Evolutionary conservation across 225 moss, liverwort and hornwort genomes (phyloP).

Genomic region (Lunularia cruciata): DNA sequence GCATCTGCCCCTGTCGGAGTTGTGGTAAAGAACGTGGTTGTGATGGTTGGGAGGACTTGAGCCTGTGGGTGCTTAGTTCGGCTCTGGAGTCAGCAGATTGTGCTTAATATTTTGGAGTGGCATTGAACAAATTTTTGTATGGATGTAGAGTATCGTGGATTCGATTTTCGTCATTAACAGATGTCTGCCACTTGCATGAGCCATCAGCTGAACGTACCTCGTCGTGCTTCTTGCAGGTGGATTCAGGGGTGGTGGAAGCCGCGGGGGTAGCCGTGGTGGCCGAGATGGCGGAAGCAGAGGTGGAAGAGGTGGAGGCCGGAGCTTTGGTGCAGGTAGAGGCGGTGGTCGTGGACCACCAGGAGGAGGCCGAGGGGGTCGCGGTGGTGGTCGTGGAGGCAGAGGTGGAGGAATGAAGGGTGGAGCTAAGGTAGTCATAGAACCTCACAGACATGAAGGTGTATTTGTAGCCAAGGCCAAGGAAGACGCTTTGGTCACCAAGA

Average conservation of each 20-base stretch:
- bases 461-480: conserved; percentile 86
- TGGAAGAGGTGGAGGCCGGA: conserved; percentile 38
- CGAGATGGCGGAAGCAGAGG: conserved; percentile 44
- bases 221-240: no score
- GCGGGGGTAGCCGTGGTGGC: conserved; percentile 38
- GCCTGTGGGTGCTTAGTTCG: no score
- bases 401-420: conserved; percentile 86
- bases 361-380: conserved; percentile 40
- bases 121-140: no score
- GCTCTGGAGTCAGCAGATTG: no score
- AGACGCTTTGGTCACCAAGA: conserved; percentile 83
- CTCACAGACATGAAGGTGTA: conserved; percentile 80
- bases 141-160: no score
- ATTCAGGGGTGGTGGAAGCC: conserved; percentile 9
- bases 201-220: no score
- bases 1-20: no score
- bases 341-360: conserved; percentile 42
- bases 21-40: no score
- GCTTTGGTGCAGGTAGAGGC: conserved; percentile 47
- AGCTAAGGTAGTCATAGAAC: conserved; percentile 81
- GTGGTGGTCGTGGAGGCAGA: conserved; percentile 52
- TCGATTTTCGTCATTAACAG: no score
- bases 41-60: no score
- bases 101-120: no score
- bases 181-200: no score